phyloP scores from a whole-genome alignment of 2,329 filamentous ascomycete genomes.

The Pseudocercospora ulei region DNA sequence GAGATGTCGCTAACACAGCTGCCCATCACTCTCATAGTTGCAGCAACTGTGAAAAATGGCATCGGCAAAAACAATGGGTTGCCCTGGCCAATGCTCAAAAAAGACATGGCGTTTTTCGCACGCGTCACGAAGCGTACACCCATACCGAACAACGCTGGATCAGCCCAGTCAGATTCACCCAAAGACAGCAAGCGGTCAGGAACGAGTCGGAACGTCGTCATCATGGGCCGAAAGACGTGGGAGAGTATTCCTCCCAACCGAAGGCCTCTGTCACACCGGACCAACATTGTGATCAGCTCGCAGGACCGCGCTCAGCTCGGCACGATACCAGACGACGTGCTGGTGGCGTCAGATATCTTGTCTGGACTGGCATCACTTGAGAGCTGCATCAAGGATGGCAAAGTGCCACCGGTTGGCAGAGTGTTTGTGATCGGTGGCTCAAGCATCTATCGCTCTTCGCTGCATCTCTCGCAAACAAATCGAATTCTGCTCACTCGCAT shows the following conservation, averaged over 20 bases:
- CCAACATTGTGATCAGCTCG: slow-evolving; percentile 73
- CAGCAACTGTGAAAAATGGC: slow-evolving; percentile 77
- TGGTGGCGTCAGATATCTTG: slow-evolving; percentile 43
- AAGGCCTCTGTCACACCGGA: slow-evolving; percentile 65
- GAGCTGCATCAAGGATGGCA: slow-evolving; percentile 22
- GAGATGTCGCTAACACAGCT: slow-evolving; percentile 29
- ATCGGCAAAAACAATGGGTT: slow-evolving; percentile 71
- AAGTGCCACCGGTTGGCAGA: slow-evolving; percentile 41
- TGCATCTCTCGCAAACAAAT: slow-evolving; percentile 50
- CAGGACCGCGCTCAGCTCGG: slow-evolving; percentile 22
- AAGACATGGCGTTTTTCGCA: slow-evolving; percentile 92
- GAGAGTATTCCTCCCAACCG: slow-evolving; percentile 73
- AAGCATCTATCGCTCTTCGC: slow-evolving; percentile 67
- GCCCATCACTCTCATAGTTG: slow-evolving; percentile 75
- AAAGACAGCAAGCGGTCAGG: slow-evolving; percentile 21
- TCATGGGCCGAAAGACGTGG: slow-evolving; percentile 98
- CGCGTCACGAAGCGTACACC: slow-evolving; percentile 67
- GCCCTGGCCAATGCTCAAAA: slow-evolving; percentile 79
- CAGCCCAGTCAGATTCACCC: slow-evolving; percentile 24
- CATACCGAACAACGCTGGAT: slow-evolving; percentile 41
- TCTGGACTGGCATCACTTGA: slow-evolving; percentile 32
- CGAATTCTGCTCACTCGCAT: slow-evolving; percentile 63
- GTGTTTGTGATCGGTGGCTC: slow-evolving; percentile 85
- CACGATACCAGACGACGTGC: slow-evolving; percentile 38
- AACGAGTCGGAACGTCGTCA: slow-evolving; percentile 52